These are phyloP conservation scores for Colletotrichum liriopes DNA, from an alignment of 2,329 filamentous ascomycete species.

Conservation along the genomic window DNA sequence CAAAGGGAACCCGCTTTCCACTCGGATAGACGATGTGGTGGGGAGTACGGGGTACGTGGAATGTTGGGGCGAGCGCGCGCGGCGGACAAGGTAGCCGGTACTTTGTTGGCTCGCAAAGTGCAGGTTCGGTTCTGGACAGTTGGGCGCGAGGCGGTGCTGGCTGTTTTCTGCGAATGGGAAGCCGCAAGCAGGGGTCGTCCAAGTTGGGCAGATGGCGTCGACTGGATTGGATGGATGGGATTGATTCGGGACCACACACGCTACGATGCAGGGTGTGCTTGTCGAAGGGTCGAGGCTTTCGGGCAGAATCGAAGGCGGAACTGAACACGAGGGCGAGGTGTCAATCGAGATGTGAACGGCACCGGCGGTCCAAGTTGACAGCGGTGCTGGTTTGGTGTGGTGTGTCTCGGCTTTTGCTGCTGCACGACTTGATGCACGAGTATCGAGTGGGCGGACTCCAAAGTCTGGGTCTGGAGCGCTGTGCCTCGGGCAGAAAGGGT, in stretches of 20 bases:
- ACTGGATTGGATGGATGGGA: constrained; percentile 21
- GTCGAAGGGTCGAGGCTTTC: constrained; percentile 39
- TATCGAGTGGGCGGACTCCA: neutral
- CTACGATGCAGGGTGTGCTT: constrained; percentile 23
- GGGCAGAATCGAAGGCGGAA: constrained; percentile 39
- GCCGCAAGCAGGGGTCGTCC: constrained; percentile 39
- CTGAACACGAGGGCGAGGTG: constrained; percentile 24
- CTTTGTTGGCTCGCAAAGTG: constrained; percentile 19
- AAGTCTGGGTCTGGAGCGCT: neutral
- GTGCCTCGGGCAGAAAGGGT: neutral
- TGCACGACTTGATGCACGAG: neutral
- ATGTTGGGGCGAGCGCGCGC: neutral
- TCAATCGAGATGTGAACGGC: constrained; percentile 31
- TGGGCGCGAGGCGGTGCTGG: constrained; percentile 39
- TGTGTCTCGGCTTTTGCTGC: neutral
- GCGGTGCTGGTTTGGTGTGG: neutral
- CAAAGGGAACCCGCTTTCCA: constrained; percentile 21
- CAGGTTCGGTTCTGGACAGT: constrained; percentile 21
- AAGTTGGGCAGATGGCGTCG: constrained; percentile 15
- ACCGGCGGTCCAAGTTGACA: neutral
- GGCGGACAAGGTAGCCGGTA: constrained; percentile 22
- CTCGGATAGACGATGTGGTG: neutral
- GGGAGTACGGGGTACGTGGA: constrained; percentile 32
- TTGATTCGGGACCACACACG: constrained; percentile 28
- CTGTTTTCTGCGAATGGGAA: constrained; percentile 39